Base-by-base conservation (phyloP, 2,329 filamentous ascomycete species). In the Dothistroma septosporum region DNA sequence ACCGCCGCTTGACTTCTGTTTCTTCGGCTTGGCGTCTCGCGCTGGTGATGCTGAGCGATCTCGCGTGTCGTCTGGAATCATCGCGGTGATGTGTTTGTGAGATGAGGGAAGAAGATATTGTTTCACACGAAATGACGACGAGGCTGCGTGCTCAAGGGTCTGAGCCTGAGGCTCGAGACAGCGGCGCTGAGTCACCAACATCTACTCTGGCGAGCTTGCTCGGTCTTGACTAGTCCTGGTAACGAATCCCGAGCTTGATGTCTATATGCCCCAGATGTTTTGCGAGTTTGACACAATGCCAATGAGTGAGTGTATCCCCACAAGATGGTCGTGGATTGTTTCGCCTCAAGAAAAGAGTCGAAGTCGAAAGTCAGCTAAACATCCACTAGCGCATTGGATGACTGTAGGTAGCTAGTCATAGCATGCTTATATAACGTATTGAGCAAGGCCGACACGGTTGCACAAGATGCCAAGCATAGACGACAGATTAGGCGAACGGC, bases 31-130 rank as follows among this genome's bases (percentile, higher is more conserved):
- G 1, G 62, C 44, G 5, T 69, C 65, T 41, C 69, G 70, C 12
- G 62, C 60, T 8, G 72, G 72, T 33, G 73, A 75, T 21, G 69
- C 69, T 21, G 70, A 73, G 54, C 73, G 71, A 5, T 48, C 44
- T 11, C 55, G 55, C n/a, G 65, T 61, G 41, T 56, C 50, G 54
- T 64, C 62, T 22, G 65, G 64, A 31, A 63, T 52, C 65, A 67
- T 66, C n/a, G 8, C 48, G 56, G 31, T 28, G 24, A 28, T 32
- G 55, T 52, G n/a, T n/a, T n/a, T 3, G 41, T 44, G 41, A n/a
- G n/a, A 9, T 44, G 41, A 19, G 14, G 16, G 14, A 19, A 8
- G 14, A 44, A 4, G 41, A 44, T 44, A 44, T 19, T 19, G 9
- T n/a, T n/a, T 9, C 41, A 44, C n/a, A n/a, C n/a, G 41, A 44